These are phyloP conservation scores for Wickerhamomyces ciferrii DNA, from an alignment of 805 yeast genomes.

Conservation along the genomic window DNA sequence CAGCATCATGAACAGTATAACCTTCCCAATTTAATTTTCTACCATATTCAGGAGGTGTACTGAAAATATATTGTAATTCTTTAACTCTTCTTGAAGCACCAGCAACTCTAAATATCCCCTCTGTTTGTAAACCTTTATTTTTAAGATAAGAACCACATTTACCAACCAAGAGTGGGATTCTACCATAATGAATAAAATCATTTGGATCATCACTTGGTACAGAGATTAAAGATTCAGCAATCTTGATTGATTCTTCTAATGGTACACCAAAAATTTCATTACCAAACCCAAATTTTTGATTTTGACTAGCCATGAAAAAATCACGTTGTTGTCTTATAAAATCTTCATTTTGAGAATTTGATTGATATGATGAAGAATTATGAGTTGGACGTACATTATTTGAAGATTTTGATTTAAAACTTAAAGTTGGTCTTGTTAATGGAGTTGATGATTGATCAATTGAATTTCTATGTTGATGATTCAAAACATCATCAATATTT, in stretches of 20 bases:
- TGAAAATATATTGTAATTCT: slow-evolving; percentile 78
- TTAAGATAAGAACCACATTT: slow-evolving; percentile 88
- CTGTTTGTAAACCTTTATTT: slow-evolving; percentile 68
- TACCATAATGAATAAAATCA: slow-evolving; percentile 73
- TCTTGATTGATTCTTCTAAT: slow-evolving; percentile 58
- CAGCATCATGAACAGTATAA: slow-evolving; percentile 94
- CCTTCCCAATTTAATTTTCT: slow-evolving; percentile 84
- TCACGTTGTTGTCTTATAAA: slow-evolving; percentile 30
- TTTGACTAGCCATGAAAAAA: slow-evolving; percentile 27
- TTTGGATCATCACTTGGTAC: slow-evolving; percentile 52
- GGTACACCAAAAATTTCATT: slow-evolving; percentile 75
- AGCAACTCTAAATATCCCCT: slow-evolving; percentile 91
- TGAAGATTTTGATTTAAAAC: slow-evolving; percentile 30
- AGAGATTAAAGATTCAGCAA: slow-evolving; percentile 75
- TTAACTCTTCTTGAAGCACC: slow-evolving; percentile 88
- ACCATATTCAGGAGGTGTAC: slow-evolving; percentile 87
- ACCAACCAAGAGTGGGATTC: slow-evolving; percentile 92
- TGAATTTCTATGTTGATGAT: slow-evolving; percentile 3
- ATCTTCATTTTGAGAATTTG: slow-evolving; percentile 13
- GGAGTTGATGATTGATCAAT: slow-evolving; percentile 1
- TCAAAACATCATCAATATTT: slow-evolving; percentile 11
- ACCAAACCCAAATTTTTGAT: slow-evolving; percentile 29
- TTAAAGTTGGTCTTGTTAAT: slow-evolving; percentile 24
- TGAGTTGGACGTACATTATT: slow-evolving; percentile 14
- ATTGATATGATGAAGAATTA: neutral